Evolutionary conservation across 1,284 basidiomycete genomes (phyloP), one percentile per base, ranked within the genome.

Genomic region (Moesziomyces sp.): DNA sequence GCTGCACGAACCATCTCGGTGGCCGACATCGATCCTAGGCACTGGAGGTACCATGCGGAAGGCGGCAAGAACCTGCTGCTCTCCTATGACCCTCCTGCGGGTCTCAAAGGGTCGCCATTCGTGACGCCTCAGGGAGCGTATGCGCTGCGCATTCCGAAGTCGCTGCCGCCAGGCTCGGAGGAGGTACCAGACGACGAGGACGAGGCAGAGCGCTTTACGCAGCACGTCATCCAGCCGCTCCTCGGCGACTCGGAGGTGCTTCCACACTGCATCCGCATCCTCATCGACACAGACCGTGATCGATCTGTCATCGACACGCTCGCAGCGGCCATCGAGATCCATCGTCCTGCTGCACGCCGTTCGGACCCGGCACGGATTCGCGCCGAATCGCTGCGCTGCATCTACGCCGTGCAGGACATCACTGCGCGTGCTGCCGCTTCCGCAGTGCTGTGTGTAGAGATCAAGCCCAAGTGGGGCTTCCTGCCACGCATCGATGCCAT

Each of bases 381-480:
- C 19, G 43, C 61, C 6, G 67, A 67, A 14, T 14, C 58, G 24
- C 44, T 66, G 3, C 47, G 50, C 0, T 58, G 50, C 52, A 58
- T 71, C 52, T 68, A 70, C 40, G 63, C 63, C 18, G 58, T 77
- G 10, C 63, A 74, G 35, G 64, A 77, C 42, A 50, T 77, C 14
- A 70, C 66, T 26, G 70, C 70, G 21, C 21, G 21, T 21, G 21
- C 21, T 21, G 21, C 21, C 21, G 21, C 21, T 21, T 21, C 21
- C 21, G 21, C 21, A 21, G 21, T 21, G 21, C 21, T 21, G 21
- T 67, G 61, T 30, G 56, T 73, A 1, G 72, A 74, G 53, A 70
- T 74, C 66, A 74, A 74, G 55, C 73, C 73, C 2, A 75, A 75
- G 30, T 75, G 73, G 73, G 73, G 73, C 4, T 75, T 65, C 26